Conservation (phyloP, 1,139 yeast genomes). For the Nakaseomyces kungkrabaensis region DNA sequence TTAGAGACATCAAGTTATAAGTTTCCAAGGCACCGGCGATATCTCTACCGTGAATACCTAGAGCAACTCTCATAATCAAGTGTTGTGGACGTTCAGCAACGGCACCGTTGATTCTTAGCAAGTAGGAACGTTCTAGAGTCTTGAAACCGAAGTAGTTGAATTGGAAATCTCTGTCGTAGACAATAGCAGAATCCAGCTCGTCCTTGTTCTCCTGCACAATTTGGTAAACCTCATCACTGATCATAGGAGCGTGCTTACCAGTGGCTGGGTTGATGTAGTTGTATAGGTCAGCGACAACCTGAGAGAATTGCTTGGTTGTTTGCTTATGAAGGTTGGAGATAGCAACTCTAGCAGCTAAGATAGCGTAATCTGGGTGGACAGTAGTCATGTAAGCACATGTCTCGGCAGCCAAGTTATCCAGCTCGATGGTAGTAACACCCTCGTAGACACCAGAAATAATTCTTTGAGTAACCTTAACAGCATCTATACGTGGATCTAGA, state of each 20-base stretch:
- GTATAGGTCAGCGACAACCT: conserved; percentile 56
- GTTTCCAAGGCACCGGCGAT: conserved; percentile 65
- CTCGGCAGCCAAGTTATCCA: conserved; percentile 93
- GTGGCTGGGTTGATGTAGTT: conserved; percentile 60
- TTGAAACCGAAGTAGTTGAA: conserved; percentile 81
- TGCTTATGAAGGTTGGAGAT: conserved; percentile 87
- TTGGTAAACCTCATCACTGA: conserved; percentile 55
- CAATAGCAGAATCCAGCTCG: conserved; percentile 63
- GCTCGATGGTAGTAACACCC: conserved; percentile 92
- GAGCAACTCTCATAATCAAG: conserved; percentile 77
- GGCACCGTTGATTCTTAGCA: conserved; percentile 51
- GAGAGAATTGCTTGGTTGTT: conserved; percentile 73
- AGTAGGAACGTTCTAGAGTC: conserved; percentile 75
- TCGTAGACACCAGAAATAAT: conserved; percentile 88
- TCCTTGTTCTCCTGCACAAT: conserved; percentile 53
- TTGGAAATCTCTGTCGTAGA: conserved; percentile 67
- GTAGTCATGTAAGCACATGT: conserved; percentile 97
- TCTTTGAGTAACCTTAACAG: conserved; percentile 82
- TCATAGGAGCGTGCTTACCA: conserved; percentile 50
- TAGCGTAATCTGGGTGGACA: conserved; percentile 91
- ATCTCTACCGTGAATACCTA: conserved; percentile 76
- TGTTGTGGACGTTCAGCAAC: conserved; percentile 88
- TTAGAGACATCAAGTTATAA: conserved; percentile 71
- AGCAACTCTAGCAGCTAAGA: conserved; percentile 89
- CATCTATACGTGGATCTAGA: conserved; percentile 70